Evolutionary conservation across 345 rosid genomes (phyloP), one percentile per base, ranked within the genome.

Genomic region (Aquilaria sinensis): DNA sequence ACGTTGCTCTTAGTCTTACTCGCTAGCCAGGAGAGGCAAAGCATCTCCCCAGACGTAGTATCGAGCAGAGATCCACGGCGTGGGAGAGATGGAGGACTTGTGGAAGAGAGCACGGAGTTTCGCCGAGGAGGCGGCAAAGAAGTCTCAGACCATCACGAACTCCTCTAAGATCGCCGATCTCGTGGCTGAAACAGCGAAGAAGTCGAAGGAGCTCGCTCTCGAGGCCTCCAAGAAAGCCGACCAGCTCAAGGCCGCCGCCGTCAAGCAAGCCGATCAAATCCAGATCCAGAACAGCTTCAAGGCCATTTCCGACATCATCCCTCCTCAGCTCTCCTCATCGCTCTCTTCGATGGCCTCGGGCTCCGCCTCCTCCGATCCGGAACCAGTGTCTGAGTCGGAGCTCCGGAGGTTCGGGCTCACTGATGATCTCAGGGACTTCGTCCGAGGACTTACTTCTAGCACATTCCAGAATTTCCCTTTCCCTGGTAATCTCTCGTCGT

Each of bases 191-290:
- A 93, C 98, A 16, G 84, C 98, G 6, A 90, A 86, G 75, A 93
- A 79, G 70, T 93, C 98, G 46, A 88, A 88, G 59, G 96, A 90
- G 49, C 75, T 93, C 58, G 94, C 97, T n/a, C 61, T 84, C 13
- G 98, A 93, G 67, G 98, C 98, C 23, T 84, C 98, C 53, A 90
- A 86, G 81, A 90, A 78, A 58, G 92, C 86, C 63, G 88, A 86
- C 62, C 76, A 81, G 70, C 61, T 92, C 61, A 90, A 80, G 68
- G 62, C 70, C 71, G 92, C 85, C 31, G 96, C 97, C 43, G 69
- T 89, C 61, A 82, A 84, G 53, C 98, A 93, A 59, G 98, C 97
- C 56, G 97, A 93, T 77, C 97, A 85, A 84, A 81, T 88, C 86
- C 92, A 84, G 83, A 76, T 85, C 86, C 92, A 81, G 54, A 67